Evolutionary conservation across 345 rosid species (phyloP).

Genomic region (Rhizophora apiculata): DNA sequence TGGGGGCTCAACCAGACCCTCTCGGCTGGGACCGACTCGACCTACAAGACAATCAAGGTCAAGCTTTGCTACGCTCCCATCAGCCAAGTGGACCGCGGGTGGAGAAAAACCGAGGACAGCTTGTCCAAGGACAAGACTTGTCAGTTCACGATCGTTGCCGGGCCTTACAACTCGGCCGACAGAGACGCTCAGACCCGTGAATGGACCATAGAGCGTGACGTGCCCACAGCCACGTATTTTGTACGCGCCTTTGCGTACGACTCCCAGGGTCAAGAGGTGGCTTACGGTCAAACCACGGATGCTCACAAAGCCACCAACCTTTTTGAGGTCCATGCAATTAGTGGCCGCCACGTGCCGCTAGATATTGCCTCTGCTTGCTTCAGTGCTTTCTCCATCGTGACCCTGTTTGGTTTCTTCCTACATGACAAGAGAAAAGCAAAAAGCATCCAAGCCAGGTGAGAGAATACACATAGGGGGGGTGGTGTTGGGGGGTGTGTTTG

Average conservation of each 20-base stretch:
- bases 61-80: conserved; percentile 67
- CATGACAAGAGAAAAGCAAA: conserved; percentile 52
- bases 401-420: conserved; percentile 50
- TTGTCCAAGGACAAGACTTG: conserved; percentile 69
- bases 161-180: conserved; percentile 33
- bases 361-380: conserved; percentile 59
- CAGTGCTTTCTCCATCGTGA: conserved; percentile 57
- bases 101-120: conserved; percentile 62
- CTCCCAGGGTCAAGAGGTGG: conserved; percentile 22
- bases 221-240: conserved; percentile 35
- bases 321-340: conserved; percentile 41
- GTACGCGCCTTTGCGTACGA: conserved; percentile 33
- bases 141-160: conserved; percentile 34
- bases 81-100: conserved; percentile 71
- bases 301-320: conserved; percentile 32
- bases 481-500: no score
- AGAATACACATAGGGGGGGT: not conserved
- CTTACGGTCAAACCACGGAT: conserved; percentile 36
- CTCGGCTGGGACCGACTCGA: conserved; percentile 35
- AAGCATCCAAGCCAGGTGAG: conserved; percentile 14
- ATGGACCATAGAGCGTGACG: conserved; percentile 25
- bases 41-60: conserved; percentile 45
- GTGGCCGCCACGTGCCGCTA: conserved; percentile 49
- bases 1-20: conserved; percentile 53
- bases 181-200: conserved; percentile 14